Base-by-base conservation (phyloP, 805 yeast genomes). In the Yarrowia hollandica region DNA sequence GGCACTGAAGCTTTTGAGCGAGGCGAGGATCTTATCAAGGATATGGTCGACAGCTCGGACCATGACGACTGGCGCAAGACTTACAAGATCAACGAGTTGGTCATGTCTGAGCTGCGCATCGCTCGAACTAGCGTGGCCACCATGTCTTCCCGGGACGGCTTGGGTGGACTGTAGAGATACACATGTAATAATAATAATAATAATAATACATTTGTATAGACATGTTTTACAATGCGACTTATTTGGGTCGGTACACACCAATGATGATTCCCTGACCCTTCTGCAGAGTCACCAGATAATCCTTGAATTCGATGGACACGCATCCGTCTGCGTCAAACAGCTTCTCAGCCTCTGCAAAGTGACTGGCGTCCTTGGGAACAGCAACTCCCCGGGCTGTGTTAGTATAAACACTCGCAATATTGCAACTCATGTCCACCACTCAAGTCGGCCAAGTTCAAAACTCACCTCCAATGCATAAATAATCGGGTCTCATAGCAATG, bases 401-500 rank as follows among this genome's bases (percentile, higher is more conserved):
- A 31, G 31, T n/a, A n/a, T n/a, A n/a, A n/a, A n/a, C n/a, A n/a
- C n/a, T n/a, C n/a, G n/a, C n/a, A n/a, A n/a, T n/a, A n/a, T n/a
- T n/a, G n/a, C n/a, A n/a, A n/a, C n/a, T n/a, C n/a, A n/a, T n/a
- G n/a, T n/a, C n/a, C n/a, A n/a, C n/a, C n/a, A n/a, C n/a, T n/a
- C n/a, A n/a, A n/a, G n/a, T n/a, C n/a, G n/a, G n/a, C n/a, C n/a
- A n/a, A n/a, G n/a, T n/a, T n/a, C n/a, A n/a, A n/a, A n/a, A 44
- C 52, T 44, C 52, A 44, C 52, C 52, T 31, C 55, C 55, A 33
- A 48, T 48, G 39, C 55, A 48, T 22, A 48, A 33, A 33, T 48
- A 48, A 22, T 48, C 55, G 28, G 55, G 55, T 33, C 55, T 48
- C 55, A 48, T 48, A 39, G 55, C 55, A 33, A 48, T 48, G n/a